Percentiles rank a stretch among this genome's conserved stretches.
Evolutionary conservation across 2,329 filamentous ascomycete genomes (phyloP).

Genomic region (Botrytis medusae): DNA sequence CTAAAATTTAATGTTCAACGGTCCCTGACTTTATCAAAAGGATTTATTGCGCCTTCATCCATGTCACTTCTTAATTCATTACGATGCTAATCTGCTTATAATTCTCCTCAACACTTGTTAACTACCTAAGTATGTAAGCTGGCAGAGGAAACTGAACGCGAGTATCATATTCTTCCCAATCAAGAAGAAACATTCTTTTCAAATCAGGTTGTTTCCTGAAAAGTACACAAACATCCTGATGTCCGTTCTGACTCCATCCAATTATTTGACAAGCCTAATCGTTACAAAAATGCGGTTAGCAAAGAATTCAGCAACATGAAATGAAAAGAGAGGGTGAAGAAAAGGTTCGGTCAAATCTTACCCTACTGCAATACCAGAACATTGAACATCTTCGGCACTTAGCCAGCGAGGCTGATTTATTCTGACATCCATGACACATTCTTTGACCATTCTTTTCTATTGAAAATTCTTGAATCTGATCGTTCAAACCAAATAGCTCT

Average conservation of each 20-base stretch:
- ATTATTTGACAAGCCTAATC: conserved; percentile 32
- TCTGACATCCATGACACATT: conserved; percentile 31
- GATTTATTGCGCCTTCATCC: accelerated
- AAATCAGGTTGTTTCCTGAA: conserved; percentile 37
- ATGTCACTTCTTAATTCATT: neutral
- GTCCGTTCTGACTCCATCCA: conserved; percentile 37
- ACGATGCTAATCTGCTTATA: accelerated
- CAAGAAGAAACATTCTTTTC: conserved; percentile 32
- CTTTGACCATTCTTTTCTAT: conserved; percentile 28
- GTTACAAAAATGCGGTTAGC: conserved; percentile 20
- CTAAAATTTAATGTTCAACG: neutral
- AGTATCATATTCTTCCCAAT: conserved; percentile 35
- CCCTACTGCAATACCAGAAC: conserved; percentile 37
- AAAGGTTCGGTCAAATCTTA: conserved; percentile 20
- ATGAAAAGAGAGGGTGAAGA: neutral
- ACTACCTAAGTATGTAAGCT: neutral
- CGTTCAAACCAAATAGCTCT: conserved; percentile 28
- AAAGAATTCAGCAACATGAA: conserved; percentile 8
- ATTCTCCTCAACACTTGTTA: too few species aligned
- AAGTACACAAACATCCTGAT: conserved; percentile 37
- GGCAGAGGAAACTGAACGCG: conserved; percentile 32
- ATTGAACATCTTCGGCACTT: conserved; percentile 30
- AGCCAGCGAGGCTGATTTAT: conserved; percentile 27
- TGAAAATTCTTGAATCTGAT: conserved; percentile 32
- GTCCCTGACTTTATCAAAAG: accelerated